Base-by-base conservation (phyloP, 2,329 filamentous ascomycete genomes). In the Cryphonectria parasitica region DNA sequence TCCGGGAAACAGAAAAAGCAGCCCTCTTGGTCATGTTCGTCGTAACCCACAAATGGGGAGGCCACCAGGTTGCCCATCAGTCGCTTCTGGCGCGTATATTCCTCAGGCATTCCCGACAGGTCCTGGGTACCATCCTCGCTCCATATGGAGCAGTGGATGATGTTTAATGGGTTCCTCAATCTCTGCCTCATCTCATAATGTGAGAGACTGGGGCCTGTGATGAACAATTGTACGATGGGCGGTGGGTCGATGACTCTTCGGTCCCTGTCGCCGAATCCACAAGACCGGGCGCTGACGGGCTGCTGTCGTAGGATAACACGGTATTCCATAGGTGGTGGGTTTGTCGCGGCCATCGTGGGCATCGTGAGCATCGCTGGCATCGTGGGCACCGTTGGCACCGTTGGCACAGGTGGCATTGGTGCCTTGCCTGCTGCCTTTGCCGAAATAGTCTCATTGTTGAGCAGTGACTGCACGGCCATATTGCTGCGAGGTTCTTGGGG, bases 1-100 rank as follows among this genome's bases (percentile, higher is more conserved):
- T 96, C 93, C 0, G 92, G 91, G 77, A 96, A 96, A 78, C 92
- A 93, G 80, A 95, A 96, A 83, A 95, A 96, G 77, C 91, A 94
- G 1, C 93, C 92, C 73, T 94, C 91, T 31, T 88, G 80, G 67
- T 89, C 89, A 67, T 89, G 84, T 76, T 95, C 92, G 77, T 96
- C 93, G 68, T 88, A 85, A 10, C 92, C 92, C 7, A 92, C 89
- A 74, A 94, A 95, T 0, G 92, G 91, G 0, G 91, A 92, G 8
- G 91, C 89, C 3, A 95, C 92, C 10, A 94, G 82, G 10, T 92
- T 92, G 25, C 93, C 93, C 91, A 95, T 95, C 56, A 96, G 83
- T 36, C 92, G 86, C 62, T 92, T 88, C 73, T 93, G 92, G 70
- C 91, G 89, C 61, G 90, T 87, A 75, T 89, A 89, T 75, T 94